Evolutionary conservation across 345 rosid species (phyloP).

Genomic region (Melaleuca alternifolia): DNA sequence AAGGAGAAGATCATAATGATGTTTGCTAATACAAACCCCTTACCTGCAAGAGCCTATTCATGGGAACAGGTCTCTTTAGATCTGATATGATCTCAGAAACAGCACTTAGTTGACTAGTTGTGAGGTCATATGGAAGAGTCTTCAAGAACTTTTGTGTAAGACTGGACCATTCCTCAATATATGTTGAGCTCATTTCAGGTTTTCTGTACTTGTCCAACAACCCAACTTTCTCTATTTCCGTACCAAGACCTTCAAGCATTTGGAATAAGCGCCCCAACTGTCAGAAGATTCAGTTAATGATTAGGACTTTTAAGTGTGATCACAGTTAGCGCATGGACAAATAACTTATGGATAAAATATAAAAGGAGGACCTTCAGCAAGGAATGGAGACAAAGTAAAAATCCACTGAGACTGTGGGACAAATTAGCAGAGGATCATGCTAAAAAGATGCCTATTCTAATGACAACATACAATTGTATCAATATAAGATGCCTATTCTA

Average conservation of each 20-base stretch:
- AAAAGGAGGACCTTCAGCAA: neutral
- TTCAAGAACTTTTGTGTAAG: constrained; percentile 62
- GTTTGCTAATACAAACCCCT: neutral
- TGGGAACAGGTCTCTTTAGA: constrained; percentile 78
- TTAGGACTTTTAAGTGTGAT: neutral
- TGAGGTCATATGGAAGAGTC: constrained; percentile 84
- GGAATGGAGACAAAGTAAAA: neutral
- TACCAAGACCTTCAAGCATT: constrained; percentile 87
- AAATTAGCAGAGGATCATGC: neutral
- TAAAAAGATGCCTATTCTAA: neutral
- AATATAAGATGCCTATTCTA: neutral
- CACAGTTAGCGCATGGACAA: neutral
- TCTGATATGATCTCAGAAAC: constrained; percentile 92
- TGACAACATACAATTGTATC: neutral
- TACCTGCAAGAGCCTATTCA: constrained; percentile 98
- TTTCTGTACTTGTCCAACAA: constrained; percentile 69
- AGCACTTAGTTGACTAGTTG: constrained; percentile 84
- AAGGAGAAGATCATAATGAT: neutral
- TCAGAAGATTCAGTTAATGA: constrained; percentile 9
- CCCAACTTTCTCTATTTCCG: constrained; percentile 60
- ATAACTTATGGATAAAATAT: neutral
- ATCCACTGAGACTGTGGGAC: neutral
- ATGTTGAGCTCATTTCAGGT: constrained; percentile 47
- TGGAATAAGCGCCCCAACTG: constrained; percentile 89
- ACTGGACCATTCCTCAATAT: constrained; percentile 64